Percentiles rank a stretch among this genome's conserved stretches.
phyloP scores from a whole-genome alignment of 768 basidiomycete genomes.

The Favolaschia claudopus region DNA sequence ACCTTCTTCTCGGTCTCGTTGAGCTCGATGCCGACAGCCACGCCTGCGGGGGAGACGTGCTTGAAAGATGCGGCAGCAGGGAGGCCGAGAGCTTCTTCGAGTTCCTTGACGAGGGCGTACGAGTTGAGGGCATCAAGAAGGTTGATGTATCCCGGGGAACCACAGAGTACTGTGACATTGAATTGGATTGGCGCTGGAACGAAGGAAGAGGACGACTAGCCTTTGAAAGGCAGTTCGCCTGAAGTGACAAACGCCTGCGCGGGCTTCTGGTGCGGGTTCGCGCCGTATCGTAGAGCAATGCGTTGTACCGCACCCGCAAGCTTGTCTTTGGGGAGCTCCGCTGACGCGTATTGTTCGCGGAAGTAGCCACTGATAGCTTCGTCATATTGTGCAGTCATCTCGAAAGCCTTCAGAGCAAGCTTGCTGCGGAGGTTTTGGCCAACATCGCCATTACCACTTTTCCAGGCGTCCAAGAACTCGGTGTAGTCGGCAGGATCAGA shows the following conservation, averaged over 20 bases:
- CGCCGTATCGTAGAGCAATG: conserved; percentile 90
- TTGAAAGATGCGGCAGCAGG: conserved; percentile 99
- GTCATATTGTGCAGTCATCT: conserved; percentile 95
- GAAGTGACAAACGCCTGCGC: conserved; percentile 94
- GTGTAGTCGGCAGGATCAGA: conserved; percentile 91
- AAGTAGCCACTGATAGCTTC: conserved; percentile 97
- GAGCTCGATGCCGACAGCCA: conserved; percentile 88
- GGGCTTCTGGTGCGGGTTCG: conserved; percentile 98
- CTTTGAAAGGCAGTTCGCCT: conserved; percentile 93
- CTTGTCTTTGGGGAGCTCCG: conserved; percentile 69
- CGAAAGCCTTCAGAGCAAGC: conserved; percentile 95
- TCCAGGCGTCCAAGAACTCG: conserved; percentile 82
- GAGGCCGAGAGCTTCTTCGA: conserved; percentile 84
- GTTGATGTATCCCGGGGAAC: conserved; percentile 98
- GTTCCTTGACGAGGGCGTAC: conserved; percentile 93
- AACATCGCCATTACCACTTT: conserved; percentile 75
- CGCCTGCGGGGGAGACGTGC: conserved; percentile 98
- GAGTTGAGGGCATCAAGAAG: conserved; percentile 97
- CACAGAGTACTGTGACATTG: conserved; percentile 73
- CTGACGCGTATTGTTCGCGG: conserved; percentile 91
- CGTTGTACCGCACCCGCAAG: conserved; percentile 80
- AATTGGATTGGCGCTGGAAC: background rate
- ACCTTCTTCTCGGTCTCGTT: conserved; percentile 89
- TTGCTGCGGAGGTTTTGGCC: conserved; percentile 74
- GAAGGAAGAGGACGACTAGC: conserved; percentile 45